Evolutionary conservation across 345 rosid genomes (phyloP), one percentile per base, ranked within the genome.

Genomic region (Camelina neglecta): DNA sequence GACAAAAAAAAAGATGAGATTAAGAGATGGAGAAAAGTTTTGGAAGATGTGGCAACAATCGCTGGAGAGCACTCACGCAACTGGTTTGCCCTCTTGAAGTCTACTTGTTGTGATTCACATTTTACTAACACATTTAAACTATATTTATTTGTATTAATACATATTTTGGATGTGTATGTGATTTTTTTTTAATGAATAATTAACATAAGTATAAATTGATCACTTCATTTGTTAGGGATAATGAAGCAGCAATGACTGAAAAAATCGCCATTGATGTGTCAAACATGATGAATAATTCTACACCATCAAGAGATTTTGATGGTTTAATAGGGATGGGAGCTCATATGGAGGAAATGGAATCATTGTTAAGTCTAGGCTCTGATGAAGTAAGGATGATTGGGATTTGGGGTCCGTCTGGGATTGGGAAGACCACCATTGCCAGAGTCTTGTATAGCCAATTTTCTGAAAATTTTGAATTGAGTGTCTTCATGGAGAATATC

Each of bases 381-480:
- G 6, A 57, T 57, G 39, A 56, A 13, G 60, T 56, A 0, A 56
- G 60, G 38, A 56, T 56, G 60, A 56, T 56, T 26, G 38, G 38
- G 11, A 56, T 56, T 13, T 56, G 20, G 60, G 60, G 60, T 56
- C 60, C 38, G 10, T 7, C 39, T 15, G 21, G 61, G 0, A 57
- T 57, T 13, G 61, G 61, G 0, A 57, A 29, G 61, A 57, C 39
- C 0, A 31, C 61, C 1, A 57, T 57, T 3, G 38, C 61, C 2
- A 31, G 39, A 57, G 21, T 29, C 38, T 13, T 29, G 6, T 15
- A 7, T 15, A 57, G 20, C 21, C 1, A 4, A 15, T 7, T 57
- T 3, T 57, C 20, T 0, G 20, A 15, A 0, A 8, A 3, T 13
- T 57, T 57, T 57, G 20, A 57, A 15, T 7, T 29, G 18, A 29